Base-by-base conservation (phyloP, 176 grass and related monocot genomes). In the Eragrostis nindensis region DNA sequence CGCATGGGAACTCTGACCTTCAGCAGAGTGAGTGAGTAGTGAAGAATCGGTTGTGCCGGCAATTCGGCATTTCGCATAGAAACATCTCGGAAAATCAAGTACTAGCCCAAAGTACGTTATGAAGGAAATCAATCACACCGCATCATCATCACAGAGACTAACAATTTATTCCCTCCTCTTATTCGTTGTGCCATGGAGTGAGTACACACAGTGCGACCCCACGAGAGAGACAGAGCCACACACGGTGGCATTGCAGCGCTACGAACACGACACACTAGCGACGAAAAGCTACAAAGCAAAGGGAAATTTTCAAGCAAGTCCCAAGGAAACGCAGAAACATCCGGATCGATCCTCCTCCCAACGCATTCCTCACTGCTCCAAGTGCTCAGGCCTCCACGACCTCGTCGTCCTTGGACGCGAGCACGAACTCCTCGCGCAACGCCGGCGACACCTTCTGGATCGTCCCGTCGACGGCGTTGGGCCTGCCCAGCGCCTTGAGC, bases 381-480 rank as follows among this genome's bases (percentile, higher is more conserved):
- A 5, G 12, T 55, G 48, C 18, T 92, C 59, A 98, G 73, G 85
- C 90, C 52, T 93, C 90, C 29, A 95, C 92, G 38, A 79, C 76
- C 68, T 98, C 84, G 64, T 71, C 82, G 74, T 89, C 82, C 24
- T 81, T 84, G 40, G 92, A 90, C 41, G 92, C 95, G 29, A 98
- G 79, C 49, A 93, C 48, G 47, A 98, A 80, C 88, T 98, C 95
- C 21, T 79, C 83, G 8, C 59, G 59, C 27, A 68, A 5, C 38
- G 83, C 83, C 16, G 80, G 77, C 1, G 39, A 17, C 10, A 72
- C 83, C 0, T 76, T 81, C 66, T 74, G 57, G 47, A 83, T 45
- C 19, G 86, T 91, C 17, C 95, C 92, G 86, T 98, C 95, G 21
- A 98, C 68, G 67, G 88, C 92, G 78, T 95, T 99, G 26, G 92